These are phyloP conservation scores for Mycosphaerella sp. DNA, from an alignment of 2,329 filamentous ascomycete genomes.

Conservation along the genomic window DNA sequence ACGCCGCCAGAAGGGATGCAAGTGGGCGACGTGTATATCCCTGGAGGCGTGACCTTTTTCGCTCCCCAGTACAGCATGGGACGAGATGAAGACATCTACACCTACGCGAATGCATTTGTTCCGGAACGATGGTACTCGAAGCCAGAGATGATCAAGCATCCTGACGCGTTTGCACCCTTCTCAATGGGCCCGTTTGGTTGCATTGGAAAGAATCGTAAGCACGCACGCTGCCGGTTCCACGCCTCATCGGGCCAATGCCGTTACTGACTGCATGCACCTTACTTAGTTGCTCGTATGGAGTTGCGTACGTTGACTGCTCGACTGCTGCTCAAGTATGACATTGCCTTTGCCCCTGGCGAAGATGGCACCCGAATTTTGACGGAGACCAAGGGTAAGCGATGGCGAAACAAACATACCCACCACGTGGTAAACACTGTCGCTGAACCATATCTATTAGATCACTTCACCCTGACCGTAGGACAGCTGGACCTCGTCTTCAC, in stretches of 20 bases:
- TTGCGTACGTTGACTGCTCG: slow-evolving; percentile 33
- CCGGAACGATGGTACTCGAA: slow-evolving; percentile 36
- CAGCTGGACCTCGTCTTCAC: slow-evolving; percentile 19
- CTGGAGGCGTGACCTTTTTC: slow-evolving; percentile 23
- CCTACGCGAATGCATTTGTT: slow-evolving; percentile 28
- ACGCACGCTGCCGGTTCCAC: neutral
- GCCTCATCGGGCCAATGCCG: neutral
- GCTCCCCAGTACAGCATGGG: slow-evolving; percentile 23
- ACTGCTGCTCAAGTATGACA: slow-evolving; percentile 35
- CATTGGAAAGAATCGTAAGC: slow-evolving; percentile 32
- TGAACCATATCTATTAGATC: slow-evolving; percentile 22
- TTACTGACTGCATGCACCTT: neutral
- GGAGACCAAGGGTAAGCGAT: slow-evolving; percentile 20
- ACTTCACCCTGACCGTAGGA: slow-evolving; percentile 32
- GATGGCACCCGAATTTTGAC: slow-evolving; percentile 30
- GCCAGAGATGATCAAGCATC: slow-evolving; percentile 34
- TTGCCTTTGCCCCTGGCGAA: slow-evolving; percentile 35
- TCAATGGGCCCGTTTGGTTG: slow-evolving; percentile 33
- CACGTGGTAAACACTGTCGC: too few species aligned
- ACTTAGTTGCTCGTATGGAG: slow-evolving; percentile 34
- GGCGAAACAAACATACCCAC: too few species aligned
- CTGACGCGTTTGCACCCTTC: slow-evolving; percentile 36
- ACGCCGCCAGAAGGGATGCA: slow-evolving; percentile 36
- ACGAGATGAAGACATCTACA: slow-evolving; percentile 28
- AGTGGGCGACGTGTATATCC: slow-evolving; percentile 34